These are phyloP conservation scores for Cytospora paraplurivora DNA, from an alignment of 2,329 filamentous ascomycete genomes.

Conservation along the genomic window DNA sequence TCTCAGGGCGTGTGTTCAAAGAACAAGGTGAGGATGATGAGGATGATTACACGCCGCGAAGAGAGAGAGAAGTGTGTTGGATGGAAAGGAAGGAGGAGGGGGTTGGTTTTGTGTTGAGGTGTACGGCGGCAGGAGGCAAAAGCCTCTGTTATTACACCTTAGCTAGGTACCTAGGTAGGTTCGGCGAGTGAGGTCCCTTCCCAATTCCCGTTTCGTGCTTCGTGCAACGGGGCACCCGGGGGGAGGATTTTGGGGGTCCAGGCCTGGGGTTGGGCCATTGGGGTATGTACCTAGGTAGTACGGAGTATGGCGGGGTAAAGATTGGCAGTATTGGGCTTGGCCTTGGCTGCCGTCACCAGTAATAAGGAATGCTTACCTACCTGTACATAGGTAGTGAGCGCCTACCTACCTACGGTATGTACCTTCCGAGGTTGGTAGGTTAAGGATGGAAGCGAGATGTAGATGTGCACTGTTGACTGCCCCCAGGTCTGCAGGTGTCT, in stretches of 20 bases:
- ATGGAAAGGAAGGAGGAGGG: slow-evolving; percentile 7
- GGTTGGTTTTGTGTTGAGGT: slow-evolving; percentile 11
- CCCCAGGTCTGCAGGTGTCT: neutral
- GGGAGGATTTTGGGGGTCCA: neutral
- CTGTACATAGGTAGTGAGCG: too few species aligned
- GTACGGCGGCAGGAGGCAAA: slow-evolving; percentile 16
- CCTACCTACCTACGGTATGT: too few species aligned
- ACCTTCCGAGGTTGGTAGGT: neutral
- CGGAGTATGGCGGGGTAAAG: neutral
- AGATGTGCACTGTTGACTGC: neutral
- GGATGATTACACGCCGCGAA: slow-evolving; percentile 1
- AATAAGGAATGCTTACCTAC: too few species aligned
- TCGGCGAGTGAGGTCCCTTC: slow-evolving; percentile 12
- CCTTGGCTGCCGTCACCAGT: too few species aligned
- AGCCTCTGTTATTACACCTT: slow-evolving; percentile 22
- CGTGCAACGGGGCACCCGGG: neutral
- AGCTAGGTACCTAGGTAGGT: slow-evolving; percentile 20
- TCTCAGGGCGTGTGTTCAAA: neutral
- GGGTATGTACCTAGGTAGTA: slow-evolving; percentile 1
- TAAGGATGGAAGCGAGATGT: neutral
- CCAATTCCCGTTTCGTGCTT: neutral
- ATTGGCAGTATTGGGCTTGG: neutral
- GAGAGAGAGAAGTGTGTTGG: slow-evolving; percentile 3
- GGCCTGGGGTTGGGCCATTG: neutral
- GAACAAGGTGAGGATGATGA: neutral